Conservation (phyloP, 345 rosid genomes). For the Acer saccharum region DNA sequence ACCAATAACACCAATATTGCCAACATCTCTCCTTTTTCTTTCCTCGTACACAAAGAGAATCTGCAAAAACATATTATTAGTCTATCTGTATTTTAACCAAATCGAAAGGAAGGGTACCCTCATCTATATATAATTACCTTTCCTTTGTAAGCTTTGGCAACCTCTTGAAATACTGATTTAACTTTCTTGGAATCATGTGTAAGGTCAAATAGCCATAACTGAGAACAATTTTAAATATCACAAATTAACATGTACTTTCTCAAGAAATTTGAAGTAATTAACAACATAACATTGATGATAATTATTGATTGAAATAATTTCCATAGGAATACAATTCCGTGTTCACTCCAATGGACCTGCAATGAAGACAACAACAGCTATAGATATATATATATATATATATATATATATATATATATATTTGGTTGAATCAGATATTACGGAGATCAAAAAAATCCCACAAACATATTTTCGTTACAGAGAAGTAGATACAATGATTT, state of each 20-base stretch:
- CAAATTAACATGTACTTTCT: neutral
- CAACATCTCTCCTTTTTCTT: neutral
- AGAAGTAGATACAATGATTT: no score
- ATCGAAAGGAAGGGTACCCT: neutral
- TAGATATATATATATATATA: no score
- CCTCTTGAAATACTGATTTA: conserved; percentile 1
- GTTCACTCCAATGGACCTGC: no score
- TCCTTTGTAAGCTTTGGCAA: conserved; percentile 12
- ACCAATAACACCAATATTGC: neutral
- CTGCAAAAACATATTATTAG: neutral
- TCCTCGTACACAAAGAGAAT: conserved; percentile 1
- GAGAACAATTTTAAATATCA: neutral
- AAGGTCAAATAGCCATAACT: conserved; percentile 6
- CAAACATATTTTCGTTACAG: no score
- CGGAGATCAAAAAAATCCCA: no score
- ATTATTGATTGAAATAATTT: no score
- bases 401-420: no score
- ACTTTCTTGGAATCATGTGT: neutral
- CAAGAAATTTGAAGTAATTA: neutral
- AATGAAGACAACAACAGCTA: no score
- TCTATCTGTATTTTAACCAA: neutral
- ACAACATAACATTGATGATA: no score
- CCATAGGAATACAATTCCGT: no score
- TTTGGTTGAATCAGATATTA: no score
- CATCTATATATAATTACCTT: conserved; percentile 10